Conservation (phyloP, 164 flowering plant species). For the Saururus chinensis region DNA sequence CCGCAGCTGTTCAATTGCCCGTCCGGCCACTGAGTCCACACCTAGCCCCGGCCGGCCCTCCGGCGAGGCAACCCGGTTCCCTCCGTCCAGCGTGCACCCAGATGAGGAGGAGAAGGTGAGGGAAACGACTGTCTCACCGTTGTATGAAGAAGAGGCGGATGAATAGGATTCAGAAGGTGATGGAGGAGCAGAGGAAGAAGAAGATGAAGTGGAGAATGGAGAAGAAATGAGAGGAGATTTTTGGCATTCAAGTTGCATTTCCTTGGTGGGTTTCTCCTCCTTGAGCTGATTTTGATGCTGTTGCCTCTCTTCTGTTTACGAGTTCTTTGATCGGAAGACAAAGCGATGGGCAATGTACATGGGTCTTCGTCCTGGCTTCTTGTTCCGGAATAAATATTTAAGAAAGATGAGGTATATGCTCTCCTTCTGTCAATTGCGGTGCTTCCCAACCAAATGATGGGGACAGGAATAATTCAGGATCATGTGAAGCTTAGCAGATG, state of each 20-base stretch:
- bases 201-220: neutral
- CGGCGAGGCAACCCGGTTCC: neutral
- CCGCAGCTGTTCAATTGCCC: slow-evolving; percentile 11
- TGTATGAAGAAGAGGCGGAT: neutral
- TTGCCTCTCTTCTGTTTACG: no score
- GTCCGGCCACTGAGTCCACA: slow-evolving; percentile 1
- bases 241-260: slow-evolving; percentile 1
- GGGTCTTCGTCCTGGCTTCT: no score
- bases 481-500: neutral
- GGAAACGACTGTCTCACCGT: neutral
- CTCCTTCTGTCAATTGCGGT: neutral
- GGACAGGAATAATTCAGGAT: neutral
- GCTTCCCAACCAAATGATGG: neutral
- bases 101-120: slow-evolving; percentile 3
- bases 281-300: no score
- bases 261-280: neutral
- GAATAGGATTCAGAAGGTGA: slow-evolving; percentile 9
- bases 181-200: slow-evolving; percentile 13
- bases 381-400: no score
- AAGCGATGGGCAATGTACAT: no score
- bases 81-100: neutral
- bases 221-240: neutral
- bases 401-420: neutral
- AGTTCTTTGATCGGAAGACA: no score
- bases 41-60: neutral